phyloP scores from a whole-genome alignment of 2,329 filamentous ascomycete genomes.

The Fusarium metavorans region DNA sequence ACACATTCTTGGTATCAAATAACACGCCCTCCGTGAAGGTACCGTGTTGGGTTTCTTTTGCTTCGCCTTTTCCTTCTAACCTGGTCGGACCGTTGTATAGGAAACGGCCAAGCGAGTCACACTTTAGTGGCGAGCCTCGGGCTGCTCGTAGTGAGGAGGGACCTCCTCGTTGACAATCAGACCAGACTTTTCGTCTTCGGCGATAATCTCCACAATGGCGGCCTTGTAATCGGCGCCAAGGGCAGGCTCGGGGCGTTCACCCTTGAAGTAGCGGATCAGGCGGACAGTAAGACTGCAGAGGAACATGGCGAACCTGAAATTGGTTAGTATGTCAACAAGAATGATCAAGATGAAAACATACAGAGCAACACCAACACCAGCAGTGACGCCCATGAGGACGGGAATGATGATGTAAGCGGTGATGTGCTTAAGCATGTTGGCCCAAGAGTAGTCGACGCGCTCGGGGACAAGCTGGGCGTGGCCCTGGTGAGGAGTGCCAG shows the following conservation, averaged over 20 bases:
- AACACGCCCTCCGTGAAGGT: slow-evolving; percentile 12
- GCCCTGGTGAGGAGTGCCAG: slow-evolving; percentile 29
- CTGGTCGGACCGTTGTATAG: background rate
- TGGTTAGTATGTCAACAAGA: slow-evolving; percentile 42
- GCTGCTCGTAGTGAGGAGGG: slow-evolving; percentile 46
- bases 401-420: slow-evolving; percentile 75
- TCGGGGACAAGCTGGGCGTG: slow-evolving; percentile 41
- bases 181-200: slow-evolving; percentile 62
- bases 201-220: slow-evolving; percentile 50
- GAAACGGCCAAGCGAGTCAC: background rate
- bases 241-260: slow-evolving; percentile 25
- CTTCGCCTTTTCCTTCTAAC: slow-evolving; percentile 2
- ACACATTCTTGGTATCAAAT: slow-evolving; percentile 39
- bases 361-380: slow-evolving; percentile 76
- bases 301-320: slow-evolving; percentile 70
- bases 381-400: slow-evolving; percentile 75
- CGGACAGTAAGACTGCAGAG: slow-evolving; percentile 72
- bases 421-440: slow-evolving; percentile 65
- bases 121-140: slow-evolving; percentile 39
- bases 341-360: slow-evolving; percentile 50
- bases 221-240: slow-evolving; percentile 47
- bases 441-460: slow-evolving; percentile 53
- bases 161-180: slow-evolving; percentile 58
- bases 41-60: slow-evolving; percentile 7
- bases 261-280: slow-evolving; percentile 64